These are phyloP conservation scores for Hymenochaete sp. DNA, from an alignment of 1,284 basidiomycete genomes.

Conservation along the genomic window DNA sequence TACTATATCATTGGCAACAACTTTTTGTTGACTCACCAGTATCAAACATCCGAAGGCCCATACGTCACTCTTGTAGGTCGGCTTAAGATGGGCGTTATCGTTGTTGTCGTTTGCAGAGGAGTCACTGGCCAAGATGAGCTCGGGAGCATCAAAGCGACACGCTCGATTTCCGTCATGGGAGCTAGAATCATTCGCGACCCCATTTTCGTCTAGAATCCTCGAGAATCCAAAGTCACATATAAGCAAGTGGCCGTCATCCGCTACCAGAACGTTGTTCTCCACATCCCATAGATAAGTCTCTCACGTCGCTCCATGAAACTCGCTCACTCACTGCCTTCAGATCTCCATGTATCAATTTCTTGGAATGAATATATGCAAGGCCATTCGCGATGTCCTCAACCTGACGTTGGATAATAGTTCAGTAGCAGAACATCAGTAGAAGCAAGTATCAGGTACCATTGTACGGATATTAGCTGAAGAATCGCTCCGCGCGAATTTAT, in stretches of 20 bases:
- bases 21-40: not conserved
- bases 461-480: conserved; percentile 1
- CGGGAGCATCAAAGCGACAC: conserved; percentile 3
- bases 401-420: not conserved
- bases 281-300: not conserved
- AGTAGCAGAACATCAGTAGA: not conserved
- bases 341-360: conserved; percentile 10
- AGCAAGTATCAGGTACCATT: not conserved
- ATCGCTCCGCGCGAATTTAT: not conserved
- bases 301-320: not conserved
- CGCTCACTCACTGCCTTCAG: conserved; percentile 10
- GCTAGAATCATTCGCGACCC: not conserved
- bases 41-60: conserved; percentile 10
- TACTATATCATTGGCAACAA: not conserved
- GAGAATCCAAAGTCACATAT: conserved; percentile 15
- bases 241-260: not conserved
- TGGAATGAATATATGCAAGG: conserved; percentile 7
- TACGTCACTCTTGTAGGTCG: conserved; percentile 8
- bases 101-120: not conserved
- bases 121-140: not conserved
- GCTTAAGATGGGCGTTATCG: not conserved
- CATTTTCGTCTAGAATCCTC: conserved; percentile 1
- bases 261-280: conserved; percentile 14
- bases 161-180: conserved; percentile 2
- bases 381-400: conserved; percentile 11